Conservation (phyloP, 2,329 filamentous ascomycete species). For the Colletotrichum sp. region DNA sequence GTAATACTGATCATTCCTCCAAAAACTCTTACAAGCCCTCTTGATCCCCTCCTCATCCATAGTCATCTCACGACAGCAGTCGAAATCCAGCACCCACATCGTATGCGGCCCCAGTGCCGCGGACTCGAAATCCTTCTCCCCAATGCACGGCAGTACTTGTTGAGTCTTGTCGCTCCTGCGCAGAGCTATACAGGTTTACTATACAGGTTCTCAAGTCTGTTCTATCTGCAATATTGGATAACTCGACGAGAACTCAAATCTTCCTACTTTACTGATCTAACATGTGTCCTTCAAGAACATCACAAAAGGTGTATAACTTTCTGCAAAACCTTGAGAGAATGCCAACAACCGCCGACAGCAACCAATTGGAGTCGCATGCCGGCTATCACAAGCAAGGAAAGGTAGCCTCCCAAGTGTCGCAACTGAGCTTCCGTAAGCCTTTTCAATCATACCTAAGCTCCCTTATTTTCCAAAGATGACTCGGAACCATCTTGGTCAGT, state of each 20-base stretch:
- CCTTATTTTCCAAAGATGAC: too few species aligned
- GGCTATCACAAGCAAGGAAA: not conserved
- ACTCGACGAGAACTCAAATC: not conserved
- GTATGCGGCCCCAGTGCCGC: not conserved
- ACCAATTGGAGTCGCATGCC: not conserved
- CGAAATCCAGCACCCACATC: not conserved
- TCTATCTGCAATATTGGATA: not conserved
- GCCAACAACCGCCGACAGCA: not conserved
- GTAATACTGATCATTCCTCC: not conserved
- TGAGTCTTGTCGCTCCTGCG: not conserved
- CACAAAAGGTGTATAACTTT: not conserved
- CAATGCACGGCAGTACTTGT: not conserved
- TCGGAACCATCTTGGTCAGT: too few species aligned
- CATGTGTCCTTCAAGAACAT: not conserved
- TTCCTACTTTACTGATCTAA: not conserved
- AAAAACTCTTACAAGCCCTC: not conserved
- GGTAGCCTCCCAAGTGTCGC: not conserved
- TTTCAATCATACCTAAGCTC: not conserved
- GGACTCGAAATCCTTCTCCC: not conserved
- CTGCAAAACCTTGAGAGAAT: not conserved
- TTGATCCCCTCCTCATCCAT: not conserved
- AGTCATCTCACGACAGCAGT: not conserved
- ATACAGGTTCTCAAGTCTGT: not conserved
- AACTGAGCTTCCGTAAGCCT: not conserved
- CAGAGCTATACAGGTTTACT: not conserved